phyloP scores from a whole-genome alignment of 1,139 yeast genomes.

The Blastobotrys proliferans region DNA sequence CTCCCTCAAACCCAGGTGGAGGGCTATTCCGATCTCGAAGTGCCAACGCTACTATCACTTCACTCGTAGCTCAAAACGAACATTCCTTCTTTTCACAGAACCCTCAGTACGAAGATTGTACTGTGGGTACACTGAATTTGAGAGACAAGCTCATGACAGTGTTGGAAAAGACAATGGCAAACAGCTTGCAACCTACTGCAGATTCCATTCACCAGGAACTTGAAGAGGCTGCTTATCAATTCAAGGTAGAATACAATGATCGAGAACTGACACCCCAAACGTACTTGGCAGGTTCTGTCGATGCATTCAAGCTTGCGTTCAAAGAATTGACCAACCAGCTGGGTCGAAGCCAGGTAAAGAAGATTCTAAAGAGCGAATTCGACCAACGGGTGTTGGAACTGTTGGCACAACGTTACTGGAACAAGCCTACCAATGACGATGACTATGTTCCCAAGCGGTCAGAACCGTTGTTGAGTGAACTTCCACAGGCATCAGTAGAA shows the following conservation, averaged over 20 bases:
- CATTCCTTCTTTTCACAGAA: slow-evolving; percentile 47
- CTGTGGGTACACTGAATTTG: slow-evolving; percentile 71
- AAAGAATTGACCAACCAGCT: slow-evolving; percentile 82
- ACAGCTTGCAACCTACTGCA: slow-evolving; percentile 83
- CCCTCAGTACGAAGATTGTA: slow-evolving; percentile 49
- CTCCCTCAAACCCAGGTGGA: slow-evolving; percentile 45
- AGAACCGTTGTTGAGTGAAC: slow-evolving; percentile 53
- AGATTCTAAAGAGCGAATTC: slow-evolving; percentile 73
- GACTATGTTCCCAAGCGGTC: slow-evolving; percentile 16
- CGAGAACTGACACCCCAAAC: slow-evolving; percentile 90
- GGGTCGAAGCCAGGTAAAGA: slow-evolving; percentile 76
- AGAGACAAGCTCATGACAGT: slow-evolving; percentile 80
- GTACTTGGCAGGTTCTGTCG: slow-evolving; percentile 87
- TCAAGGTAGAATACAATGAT: slow-evolving; percentile 95
- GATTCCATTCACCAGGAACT: slow-evolving; percentile 81
- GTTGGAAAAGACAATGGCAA: slow-evolving; percentile 87
- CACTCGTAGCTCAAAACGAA: slow-evolving; percentile 44
- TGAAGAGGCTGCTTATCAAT: slow-evolving; percentile 89
- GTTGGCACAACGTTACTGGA: slow-evolving; percentile 91
- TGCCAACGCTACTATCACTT: slow-evolving; percentile 27
- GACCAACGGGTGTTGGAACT: slow-evolving; percentile 87
- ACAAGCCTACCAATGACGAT: slow-evolving; percentile 44
- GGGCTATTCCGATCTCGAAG: slow-evolving; percentile 32
- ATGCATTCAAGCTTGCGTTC: slow-evolving; percentile 77
- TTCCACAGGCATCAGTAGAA: slow-evolving; percentile 52